Evolutionary conservation across 208 protist species (phyloP).

Genomic region (Wallacemonas sp.): DNA sequence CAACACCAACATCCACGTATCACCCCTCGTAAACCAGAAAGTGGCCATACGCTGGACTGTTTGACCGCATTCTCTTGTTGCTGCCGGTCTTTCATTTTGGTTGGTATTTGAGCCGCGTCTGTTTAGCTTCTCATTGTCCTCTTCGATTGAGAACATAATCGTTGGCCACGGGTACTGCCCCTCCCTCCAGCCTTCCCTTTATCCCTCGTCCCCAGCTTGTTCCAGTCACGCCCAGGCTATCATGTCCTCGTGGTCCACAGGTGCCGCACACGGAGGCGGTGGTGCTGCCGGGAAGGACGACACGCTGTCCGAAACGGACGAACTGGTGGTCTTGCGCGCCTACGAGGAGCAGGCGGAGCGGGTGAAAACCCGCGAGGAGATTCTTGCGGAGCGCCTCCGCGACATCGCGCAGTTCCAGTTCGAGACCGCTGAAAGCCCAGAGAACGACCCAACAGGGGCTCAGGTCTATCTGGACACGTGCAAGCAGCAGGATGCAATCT

Average conservation of each 20-base stretch:
- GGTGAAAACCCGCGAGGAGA: slow-evolving; percentile 60
- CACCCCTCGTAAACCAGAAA: no score
- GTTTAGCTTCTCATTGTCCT: neutral
- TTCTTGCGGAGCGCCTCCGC: slow-evolving; percentile 42
- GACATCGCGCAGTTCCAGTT: slow-evolving; percentile 49
- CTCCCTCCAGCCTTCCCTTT: no score
- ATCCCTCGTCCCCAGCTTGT: no score
- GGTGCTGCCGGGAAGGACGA: neutral
- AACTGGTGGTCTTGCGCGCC: slow-evolving; percentile 37
- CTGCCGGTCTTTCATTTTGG: no score
- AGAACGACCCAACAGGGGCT: slow-evolving; percentile 69
- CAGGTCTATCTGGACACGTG: slow-evolving; percentile 62
- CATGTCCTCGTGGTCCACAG: neutral
- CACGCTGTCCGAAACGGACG: slow-evolving; percentile 12
- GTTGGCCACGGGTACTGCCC: no score
- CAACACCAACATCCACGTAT: no score
- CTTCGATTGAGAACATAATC: no score
- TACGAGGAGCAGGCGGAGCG: slow-evolving; percentile 65
- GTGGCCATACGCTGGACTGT: no score
- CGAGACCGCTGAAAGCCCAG: slow-evolving; percentile 42
- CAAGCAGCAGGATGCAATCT: slow-evolving; percentile 44
- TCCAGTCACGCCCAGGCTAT: no score
- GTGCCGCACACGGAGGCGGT: neutral
- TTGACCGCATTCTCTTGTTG: no score
- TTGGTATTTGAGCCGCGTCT: no score